Percentiles rank a stretch among this genome's conserved stretches.
Evolutionary conservation across 768 basidiomycete genomes (phyloP).

Genomic region (Amanita pseudoporphyria): DNA sequence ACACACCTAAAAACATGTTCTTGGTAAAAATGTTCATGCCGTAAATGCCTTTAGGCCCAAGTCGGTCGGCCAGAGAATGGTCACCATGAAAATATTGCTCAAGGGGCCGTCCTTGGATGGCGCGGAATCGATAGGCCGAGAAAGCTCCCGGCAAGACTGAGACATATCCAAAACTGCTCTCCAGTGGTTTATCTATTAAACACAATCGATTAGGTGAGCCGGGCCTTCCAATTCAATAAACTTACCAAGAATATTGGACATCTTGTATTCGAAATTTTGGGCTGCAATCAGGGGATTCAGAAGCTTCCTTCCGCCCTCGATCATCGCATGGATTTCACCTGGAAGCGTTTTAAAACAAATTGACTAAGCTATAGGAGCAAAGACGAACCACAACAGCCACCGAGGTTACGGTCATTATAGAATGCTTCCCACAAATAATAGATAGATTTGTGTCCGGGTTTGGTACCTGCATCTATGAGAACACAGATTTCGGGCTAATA

Average conservation of each 20-base stretch:
- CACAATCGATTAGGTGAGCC: neutral
- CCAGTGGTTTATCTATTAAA: slow-evolving; percentile 77
- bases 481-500: slow-evolving; percentile 82
- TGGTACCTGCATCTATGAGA: slow-evolving; percentile 91
- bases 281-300: slow-evolving; percentile 90
- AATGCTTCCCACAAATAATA: slow-evolving; percentile 94
- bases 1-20: slow-evolving; percentile 53
- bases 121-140: slow-evolving; percentile 90
- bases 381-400: slow-evolving; percentile 70
- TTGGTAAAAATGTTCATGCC: slow-evolving; percentile 98
- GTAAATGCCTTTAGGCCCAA: slow-evolving; percentile 89
- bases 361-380: neutral
- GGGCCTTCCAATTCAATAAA: neutral
- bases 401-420: slow-evolving; percentile 68
- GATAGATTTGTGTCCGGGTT: slow-evolving; percentile 93
- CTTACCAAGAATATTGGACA: slow-evolving; percentile 90
- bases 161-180: slow-evolving; percentile 93
- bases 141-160: slow-evolving; percentile 95
- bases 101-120: slow-evolving; percentile 81
- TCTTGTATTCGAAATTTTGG: slow-evolving; percentile 97
- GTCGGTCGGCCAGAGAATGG: slow-evolving; percentile 84
- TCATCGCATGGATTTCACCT: slow-evolving; percentile 92
- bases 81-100: slow-evolving; percentile 87
- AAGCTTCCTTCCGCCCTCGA: slow-evolving; percentile 84
- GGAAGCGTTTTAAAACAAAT: slow-evolving; percentile 1